Conservation (phyloP, 192 early-diverging fungal genomes). For the Radiomyces spectabilis region DNA sequence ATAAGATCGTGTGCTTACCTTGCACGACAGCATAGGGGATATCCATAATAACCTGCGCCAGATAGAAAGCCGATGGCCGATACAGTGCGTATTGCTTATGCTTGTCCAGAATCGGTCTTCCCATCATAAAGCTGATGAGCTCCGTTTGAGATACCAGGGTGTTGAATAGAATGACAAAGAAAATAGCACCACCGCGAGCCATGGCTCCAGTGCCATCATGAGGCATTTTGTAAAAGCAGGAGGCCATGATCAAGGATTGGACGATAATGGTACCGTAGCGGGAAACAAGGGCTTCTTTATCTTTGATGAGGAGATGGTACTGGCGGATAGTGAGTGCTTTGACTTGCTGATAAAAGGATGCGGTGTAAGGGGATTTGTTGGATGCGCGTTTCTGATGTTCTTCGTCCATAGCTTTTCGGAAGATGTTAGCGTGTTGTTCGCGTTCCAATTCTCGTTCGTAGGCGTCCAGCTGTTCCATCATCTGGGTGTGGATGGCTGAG, state of each 20-base stretch:
- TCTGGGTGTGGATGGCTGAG: constrained; percentile 31
- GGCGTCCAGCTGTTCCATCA: constrained; percentile 31
- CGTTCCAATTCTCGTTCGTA: constrained; percentile 32
- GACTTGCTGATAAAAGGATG: constrained; percentile 59
- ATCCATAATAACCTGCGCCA: constrained; percentile 48
- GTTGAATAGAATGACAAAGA: constrained; percentile 50
- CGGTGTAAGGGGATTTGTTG: constrained; percentile 49
- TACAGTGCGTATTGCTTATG: constrained; percentile 69
- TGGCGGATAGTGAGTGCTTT: constrained; percentile 53
- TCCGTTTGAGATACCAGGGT: constrained; percentile 56
- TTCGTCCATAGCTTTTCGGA: constrained; percentile 43
- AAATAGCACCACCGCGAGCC: constrained; percentile 72
- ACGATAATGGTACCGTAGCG: constrained; percentile 43
- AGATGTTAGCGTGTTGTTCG: constrained; percentile 16
- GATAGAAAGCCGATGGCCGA: constrained; percentile 47
- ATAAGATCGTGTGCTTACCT: neutral
- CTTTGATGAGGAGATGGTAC: constrained; percentile 51
- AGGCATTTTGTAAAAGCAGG: constrained; percentile 59
- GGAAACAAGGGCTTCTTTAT: constrained; percentile 43
- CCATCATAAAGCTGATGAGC: constrained; percentile 60
- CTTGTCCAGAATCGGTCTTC: constrained; percentile 69
- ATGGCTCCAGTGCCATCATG: constrained; percentile 55
- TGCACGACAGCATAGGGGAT: constrained; percentile 33
- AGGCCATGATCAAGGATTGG: constrained; percentile 67
- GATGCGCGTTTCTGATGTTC: constrained; percentile 47